Evolutionary conservation across 75 land plant genomes (phyloP), one percentile per base, ranked within the genome.

Genomic region (Pinus albicaulis): DNA sequence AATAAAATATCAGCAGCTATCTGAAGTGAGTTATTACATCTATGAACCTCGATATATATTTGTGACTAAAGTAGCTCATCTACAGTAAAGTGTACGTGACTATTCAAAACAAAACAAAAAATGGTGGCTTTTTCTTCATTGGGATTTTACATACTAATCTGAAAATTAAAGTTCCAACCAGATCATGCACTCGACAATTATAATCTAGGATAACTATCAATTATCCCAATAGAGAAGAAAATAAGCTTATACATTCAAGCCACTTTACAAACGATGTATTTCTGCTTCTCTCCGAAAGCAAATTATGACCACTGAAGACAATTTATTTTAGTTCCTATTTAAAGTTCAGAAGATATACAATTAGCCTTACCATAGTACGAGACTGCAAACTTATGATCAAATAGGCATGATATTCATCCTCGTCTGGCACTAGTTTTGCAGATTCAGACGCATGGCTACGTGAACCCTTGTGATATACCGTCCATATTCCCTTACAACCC

Each of bases 401-500:
- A 77, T 98, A 98, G 24, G 99, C 98, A 86, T 98, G 99, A 82
- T 84, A 98, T 63, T 98, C 98, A 73, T 93, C 92, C 48, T 91
- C 95, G 28, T 84, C 91, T 15, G 73, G 60, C n/a, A 73, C 71
- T 15, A 60, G 38, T 84, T 66, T 86, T 2, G 86, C 79, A 59
- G 85, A 73, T 76, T 95, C 98, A 66, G 86, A 26, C 44, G 65
- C 73, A 76, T 81, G 82, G 76, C 82, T 59, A 10, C 93, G 84
- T 57, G 89, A 60, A 74, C 77, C 88, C 82, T 91, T 98, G 72
- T 98, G 89, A 79, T 98, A 95, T 52, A 98, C 99, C 64, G 99
- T 93, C 99, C 99, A 98, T 57, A 95, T 87, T 59, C 99, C 99
- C 78, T 85, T 91, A 84, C 99, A 98, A 17, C 98, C 99, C 17